Evolutionary conservation across 192 early-diverging fungal genomes (phyloP).

Genomic region (Coemansia sp.): DNA sequence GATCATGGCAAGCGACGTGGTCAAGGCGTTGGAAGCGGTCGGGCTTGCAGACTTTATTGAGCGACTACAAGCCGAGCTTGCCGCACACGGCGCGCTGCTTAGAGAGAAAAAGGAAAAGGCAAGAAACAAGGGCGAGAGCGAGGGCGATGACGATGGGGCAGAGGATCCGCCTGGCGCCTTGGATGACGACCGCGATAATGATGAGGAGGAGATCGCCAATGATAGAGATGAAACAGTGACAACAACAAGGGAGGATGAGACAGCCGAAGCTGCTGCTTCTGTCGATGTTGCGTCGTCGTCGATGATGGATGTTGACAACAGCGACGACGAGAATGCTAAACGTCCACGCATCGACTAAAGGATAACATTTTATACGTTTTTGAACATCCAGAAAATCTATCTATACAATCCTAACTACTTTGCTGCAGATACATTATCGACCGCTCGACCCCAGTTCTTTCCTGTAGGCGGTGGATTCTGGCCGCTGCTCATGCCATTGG

Average conservation of each 20-base stretch:
- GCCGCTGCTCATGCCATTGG: too few species aligned
- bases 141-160: conserved; percentile 7
- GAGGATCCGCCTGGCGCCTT: conserved; percentile 1
- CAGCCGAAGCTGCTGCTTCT: conserved; percentile 8
- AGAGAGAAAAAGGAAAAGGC: conserved; percentile 43
- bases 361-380: neutral
- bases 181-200: conserved; percentile 3
- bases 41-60: conserved; percentile 46
- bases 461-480: neutral
- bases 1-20: conserved; percentile 42
- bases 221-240: conserved; percentile 2
- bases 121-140: conserved; percentile 16
- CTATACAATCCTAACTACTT: neutral
- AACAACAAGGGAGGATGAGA: neutral
- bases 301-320: conserved; percentile 23
- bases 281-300: neutral
- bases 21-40: conserved; percentile 45
- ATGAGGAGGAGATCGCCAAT: neutral
- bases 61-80: conserved; percentile 30
- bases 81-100: conserved; percentile 9
- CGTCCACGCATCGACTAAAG: conserved; percentile 24
- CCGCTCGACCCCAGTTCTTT: neutral
- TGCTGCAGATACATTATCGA: neutral
- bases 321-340: conserved; percentile 20
- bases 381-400: too few species aligned